phyloP scores from a whole-genome alignment of 1,139 yeast genomes.

The Kodamaea suecica region DNA sequence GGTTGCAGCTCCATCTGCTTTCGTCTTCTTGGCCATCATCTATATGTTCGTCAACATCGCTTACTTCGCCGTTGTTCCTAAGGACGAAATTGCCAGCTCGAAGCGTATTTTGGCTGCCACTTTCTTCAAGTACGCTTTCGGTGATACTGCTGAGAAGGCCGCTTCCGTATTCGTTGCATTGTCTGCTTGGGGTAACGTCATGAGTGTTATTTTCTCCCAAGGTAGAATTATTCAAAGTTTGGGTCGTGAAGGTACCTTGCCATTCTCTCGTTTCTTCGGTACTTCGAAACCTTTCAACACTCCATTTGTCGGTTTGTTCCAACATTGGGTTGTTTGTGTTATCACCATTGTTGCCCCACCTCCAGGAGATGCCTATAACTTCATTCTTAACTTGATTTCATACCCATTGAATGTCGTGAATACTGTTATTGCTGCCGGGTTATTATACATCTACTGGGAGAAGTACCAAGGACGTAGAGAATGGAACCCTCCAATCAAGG shows the following conservation, averaged over 20 bases:
- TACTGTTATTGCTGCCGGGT: constrained; percentile 42
- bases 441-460: constrained; percentile 43
- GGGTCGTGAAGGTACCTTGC: constrained; percentile 49
- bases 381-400: constrained; percentile 46
- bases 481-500: constrained; percentile 78
- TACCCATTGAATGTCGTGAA: constrained; percentile 53
- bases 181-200: constrained; percentile 48
- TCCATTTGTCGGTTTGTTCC: constrained; percentile 56
- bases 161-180: constrained; percentile 49
- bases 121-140: constrained; percentile 46
- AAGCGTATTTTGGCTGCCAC: constrained; percentile 48
- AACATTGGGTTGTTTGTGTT: constrained; percentile 54
- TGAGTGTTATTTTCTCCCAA: constrained; percentile 49
- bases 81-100: constrained; percentile 39
- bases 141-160: constrained; percentile 45
- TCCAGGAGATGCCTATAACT: constrained; percentile 50
- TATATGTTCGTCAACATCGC: constrained; percentile 62
- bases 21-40: constrained; percentile 62
- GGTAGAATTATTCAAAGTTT: constrained; percentile 49
- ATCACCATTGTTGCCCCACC: constrained; percentile 49
- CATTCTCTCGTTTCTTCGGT: constrained; percentile 45
- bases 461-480: constrained; percentile 47
- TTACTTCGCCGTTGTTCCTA: constrained; percentile 56
- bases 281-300: constrained; percentile 42
- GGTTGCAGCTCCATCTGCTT: constrained; percentile 47